Evolutionary conservation across 2,329 filamentous ascomycete species (phyloP).

Genomic region (Exophiala dermatitidis): DNA sequence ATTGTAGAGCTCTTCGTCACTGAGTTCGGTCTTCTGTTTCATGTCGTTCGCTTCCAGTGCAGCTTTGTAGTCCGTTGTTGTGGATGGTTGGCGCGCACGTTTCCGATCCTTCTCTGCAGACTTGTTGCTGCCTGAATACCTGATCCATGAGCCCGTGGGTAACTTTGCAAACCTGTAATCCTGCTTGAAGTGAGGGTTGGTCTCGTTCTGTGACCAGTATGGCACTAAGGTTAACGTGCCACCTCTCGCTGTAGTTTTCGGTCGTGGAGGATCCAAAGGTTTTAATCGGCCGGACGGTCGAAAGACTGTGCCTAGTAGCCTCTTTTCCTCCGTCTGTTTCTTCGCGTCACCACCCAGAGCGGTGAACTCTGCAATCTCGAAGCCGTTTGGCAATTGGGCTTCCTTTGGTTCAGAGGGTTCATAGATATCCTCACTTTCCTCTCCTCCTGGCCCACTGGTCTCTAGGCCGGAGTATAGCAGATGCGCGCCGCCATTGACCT

Average conservation of each 20-base stretch:
- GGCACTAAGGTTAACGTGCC: slow-evolving; percentile 13
- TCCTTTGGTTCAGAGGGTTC: slow-evolving; percentile 2
- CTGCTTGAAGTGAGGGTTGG: slow-evolving; percentile 32
- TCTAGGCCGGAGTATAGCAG: slow-evolving; percentile 84
- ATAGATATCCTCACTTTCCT: slow-evolving; percentile 30
- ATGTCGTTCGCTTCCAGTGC: slow-evolving; percentile 11
- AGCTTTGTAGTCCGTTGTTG: slow-evolving; percentile 8
- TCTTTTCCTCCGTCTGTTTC: slow-evolving; percentile 30
- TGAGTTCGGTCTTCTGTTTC: slow-evolving; percentile 1
- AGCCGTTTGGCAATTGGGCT: slow-evolving; percentile 63
- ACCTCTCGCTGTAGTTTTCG: slow-evolving; percentile 31
- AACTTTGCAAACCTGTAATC: slow-evolving; percentile 38
- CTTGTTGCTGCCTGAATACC: slow-evolving; percentile 32
- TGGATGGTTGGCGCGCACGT: slow-evolving; percentile 2
- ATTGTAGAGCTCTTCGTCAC: slow-evolving; percentile 31
- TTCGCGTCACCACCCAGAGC: slow-evolving; percentile 24
- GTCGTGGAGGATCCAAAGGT: slow-evolving; percentile 37
- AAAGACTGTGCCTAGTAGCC: slow-evolving; percentile 42
- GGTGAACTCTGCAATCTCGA: slow-evolving; percentile 55
- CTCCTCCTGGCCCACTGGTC: slow-evolving; percentile 41
- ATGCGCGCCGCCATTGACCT: slow-evolving; percentile 47
- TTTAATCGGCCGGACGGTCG: slow-evolving; percentile 35
- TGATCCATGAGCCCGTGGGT: slow-evolving; percentile 38
- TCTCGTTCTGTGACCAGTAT: slow-evolving; percentile 5
- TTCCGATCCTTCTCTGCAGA: slow-evolving; percentile 1